phyloP scores from a whole-genome alignment of 169 alveolate species.

The Cryptosporidium sp. region DNA sequence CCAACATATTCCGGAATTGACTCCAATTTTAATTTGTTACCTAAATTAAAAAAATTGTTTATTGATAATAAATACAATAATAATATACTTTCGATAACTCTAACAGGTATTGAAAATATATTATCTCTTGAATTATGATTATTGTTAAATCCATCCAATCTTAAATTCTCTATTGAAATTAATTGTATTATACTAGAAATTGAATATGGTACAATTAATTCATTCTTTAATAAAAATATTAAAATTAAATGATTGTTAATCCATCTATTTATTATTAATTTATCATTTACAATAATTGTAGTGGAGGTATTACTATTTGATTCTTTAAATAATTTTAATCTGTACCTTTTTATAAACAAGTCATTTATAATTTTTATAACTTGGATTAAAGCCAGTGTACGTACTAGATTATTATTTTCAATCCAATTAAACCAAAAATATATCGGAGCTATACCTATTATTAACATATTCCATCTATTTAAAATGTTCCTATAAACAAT shows the following conservation, averaged over 20 bases:
- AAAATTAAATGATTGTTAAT: background rate
- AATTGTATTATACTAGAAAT: conserved; percentile 34
- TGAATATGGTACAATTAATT: background rate
- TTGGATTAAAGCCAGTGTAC: background rate
- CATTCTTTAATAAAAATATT: conserved; percentile 17
- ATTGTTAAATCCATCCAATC: background rate
- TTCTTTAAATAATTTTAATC: background rate
- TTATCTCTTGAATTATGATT: background rate
- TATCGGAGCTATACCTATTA: background rate
- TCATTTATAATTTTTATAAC: background rate
- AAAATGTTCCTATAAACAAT: conserved; percentile 16
- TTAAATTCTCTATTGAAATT: conserved; percentile 16
- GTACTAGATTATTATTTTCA: background rate
- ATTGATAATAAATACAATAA: conserved; percentile 19
- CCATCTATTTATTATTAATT: conserved; percentile 26
- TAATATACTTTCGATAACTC: background rate
- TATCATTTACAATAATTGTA: background rate
- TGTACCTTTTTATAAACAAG: background rate
- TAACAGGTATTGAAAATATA: background rate
- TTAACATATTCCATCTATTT: conserved; percentile 5
- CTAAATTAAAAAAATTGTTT: conserved; percentile 45
- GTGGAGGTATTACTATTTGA: background rate
- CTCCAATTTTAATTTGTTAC: conserved; percentile 18
- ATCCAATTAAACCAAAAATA: conserved; percentile 43
- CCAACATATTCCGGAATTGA: conserved; percentile 62